phyloP scores from a whole-genome alignment of 2,329 filamentous ascomycete species.

The Macrophomina tecta region DNA sequence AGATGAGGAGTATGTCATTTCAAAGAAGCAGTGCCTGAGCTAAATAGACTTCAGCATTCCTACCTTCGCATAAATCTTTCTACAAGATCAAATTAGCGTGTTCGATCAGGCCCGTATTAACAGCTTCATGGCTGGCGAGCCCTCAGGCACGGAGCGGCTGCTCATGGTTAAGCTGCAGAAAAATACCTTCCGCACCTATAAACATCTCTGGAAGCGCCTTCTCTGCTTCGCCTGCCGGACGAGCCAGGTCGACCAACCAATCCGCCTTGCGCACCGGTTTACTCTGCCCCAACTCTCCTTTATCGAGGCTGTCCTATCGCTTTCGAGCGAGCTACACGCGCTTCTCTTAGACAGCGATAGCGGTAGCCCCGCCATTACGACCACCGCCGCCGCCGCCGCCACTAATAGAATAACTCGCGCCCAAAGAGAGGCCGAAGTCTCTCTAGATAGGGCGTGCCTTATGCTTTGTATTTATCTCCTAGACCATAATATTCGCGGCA shows the following conservation, averaged over 20 bases:
- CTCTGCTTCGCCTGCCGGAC: constrained; percentile 31
- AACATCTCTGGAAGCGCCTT: constrained; percentile 31
- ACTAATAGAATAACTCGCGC: not conserved
- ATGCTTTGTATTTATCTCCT: constrained; percentile 32
- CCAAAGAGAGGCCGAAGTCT: not conserved
- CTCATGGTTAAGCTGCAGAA: constrained; percentile 31
- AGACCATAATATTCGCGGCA: constrained; percentile 31
- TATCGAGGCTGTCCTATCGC: not conserved
- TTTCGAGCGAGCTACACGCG: not conserved
- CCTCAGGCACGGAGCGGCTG: constrained; percentile 17
- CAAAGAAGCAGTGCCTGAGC: too few species aligned
- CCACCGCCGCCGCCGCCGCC: too few species aligned
- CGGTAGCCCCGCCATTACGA: not conserved
- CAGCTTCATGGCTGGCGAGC: constrained; percentile 28
- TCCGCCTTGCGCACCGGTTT: not conserved
- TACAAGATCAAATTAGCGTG: too few species aligned
- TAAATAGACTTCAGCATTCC: too few species aligned
- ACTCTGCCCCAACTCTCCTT: not conserved
- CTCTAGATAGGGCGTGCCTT: constrained; percentile 28
- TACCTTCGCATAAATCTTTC: too few species aligned
- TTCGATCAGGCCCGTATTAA: constrained; percentile 31
- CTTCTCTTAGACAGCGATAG: not conserved
- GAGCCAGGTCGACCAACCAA: constrained; percentile 1
- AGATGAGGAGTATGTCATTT: too few species aligned
- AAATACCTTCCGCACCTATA: constrained; percentile 30